Conservation (phyloP, 2,329 filamentous ascomycete genomes). For the Cladosporium sp. region DNA sequence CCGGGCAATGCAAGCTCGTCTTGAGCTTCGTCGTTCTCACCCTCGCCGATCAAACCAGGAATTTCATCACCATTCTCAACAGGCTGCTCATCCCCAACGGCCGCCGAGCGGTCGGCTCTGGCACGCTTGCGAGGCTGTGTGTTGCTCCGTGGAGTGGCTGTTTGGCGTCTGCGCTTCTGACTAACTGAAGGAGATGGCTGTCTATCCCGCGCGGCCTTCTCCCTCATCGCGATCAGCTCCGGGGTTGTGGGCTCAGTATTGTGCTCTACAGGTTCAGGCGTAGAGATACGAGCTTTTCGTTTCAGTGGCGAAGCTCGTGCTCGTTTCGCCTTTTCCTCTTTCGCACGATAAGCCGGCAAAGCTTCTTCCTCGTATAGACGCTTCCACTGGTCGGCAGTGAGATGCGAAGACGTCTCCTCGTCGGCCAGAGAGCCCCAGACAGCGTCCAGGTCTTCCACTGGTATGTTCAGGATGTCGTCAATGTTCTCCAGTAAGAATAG, state of each 20-base stretch:
- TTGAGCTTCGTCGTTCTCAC: neutral
- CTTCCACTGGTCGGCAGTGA: constrained; percentile 19
- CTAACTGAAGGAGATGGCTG: neutral
- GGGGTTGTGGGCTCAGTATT: constrained; percentile 6
- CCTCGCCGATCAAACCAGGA: neutral
- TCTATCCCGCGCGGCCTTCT: neutral
- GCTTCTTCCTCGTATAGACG: constrained; percentile 29
- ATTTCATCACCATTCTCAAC: neutral
- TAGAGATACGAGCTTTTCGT: neutral
- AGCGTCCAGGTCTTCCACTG: constrained; percentile 22
- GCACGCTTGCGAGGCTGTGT: constrained; percentile 10
- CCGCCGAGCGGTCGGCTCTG: neutral
- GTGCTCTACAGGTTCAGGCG: neutral
- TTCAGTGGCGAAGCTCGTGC: neutral
- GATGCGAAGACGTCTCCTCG: neutral
- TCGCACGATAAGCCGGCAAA: constrained; percentile 25
- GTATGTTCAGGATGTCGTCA: constrained; percentile 27
- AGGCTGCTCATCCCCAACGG: neutral
- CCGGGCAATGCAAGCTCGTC: neutral
- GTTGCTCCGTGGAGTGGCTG: neutral
- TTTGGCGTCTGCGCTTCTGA: constrained; percentile 16
- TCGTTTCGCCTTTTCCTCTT: constrained; percentile 10
- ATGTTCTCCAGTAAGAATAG: constrained; percentile 21
- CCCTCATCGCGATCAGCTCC: constrained; percentile 2
- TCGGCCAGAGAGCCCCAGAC: constrained; percentile 32